Evolutionary conservation across 441 rosid genomes (phyloP).

Genomic region (Dalechampia spathulata): DNA sequence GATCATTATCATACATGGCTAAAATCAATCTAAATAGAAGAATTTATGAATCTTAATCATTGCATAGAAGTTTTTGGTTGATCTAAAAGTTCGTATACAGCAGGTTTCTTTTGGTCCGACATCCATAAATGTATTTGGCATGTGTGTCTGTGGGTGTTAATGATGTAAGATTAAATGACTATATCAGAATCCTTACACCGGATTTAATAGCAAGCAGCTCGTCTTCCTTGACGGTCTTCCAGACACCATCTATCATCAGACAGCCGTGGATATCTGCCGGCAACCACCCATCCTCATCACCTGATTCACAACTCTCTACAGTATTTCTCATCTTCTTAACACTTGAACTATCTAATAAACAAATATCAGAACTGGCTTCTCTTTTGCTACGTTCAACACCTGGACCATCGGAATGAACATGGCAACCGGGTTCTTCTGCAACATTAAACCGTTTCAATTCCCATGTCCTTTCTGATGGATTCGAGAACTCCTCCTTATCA

Average conservation of each 20-base stretch:
- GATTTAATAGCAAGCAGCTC: conserved; percentile 40
- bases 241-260: conserved; percentile 47
- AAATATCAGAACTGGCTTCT: conserved; percentile 11
- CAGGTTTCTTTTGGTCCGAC: no score
- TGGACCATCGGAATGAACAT: conserved; percentile 10
- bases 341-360: conserved; percentile 15
- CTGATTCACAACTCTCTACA: conserved; percentile 15
- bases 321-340: conserved; percentile 31
- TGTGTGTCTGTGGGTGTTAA: no score
- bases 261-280: conserved; percentile 26
- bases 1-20: no score
- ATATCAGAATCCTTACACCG: conserved; percentile 36
- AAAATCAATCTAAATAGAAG: no score
- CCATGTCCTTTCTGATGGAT: conserved; percentile 22
- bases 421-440: conserved; percentile 31
- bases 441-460: conserved; percentile 16
- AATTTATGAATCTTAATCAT: no score
- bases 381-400: conserved; percentile 20
- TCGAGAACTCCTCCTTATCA: conserved; percentile 1
- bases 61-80: no score
- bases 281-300: conserved; percentile 4
- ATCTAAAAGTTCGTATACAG: no score
- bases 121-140: no score
- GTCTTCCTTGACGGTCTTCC: conserved; percentile 44
- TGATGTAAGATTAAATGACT: background rate